Conservation (phyloP, 2,329 filamentous ascomycete genomes). For the Fusarium subtropicale region DNA sequence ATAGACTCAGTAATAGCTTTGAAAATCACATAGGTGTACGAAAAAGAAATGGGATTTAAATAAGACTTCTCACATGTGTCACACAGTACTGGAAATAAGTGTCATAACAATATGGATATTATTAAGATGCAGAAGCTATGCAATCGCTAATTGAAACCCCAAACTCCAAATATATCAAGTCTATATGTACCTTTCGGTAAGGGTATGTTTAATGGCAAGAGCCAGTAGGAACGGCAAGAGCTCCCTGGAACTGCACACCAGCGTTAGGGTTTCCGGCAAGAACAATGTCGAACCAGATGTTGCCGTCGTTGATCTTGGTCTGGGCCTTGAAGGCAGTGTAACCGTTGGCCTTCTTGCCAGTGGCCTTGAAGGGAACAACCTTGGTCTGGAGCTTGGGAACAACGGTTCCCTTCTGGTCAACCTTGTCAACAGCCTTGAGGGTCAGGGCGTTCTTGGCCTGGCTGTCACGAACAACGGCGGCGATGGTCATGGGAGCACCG, state of each 20-base stretch:
- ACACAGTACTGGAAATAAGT: neutral
- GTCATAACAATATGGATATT: neutral
- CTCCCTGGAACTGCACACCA: neutral
- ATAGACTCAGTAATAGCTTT: accelerated
- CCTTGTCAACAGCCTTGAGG: neutral
- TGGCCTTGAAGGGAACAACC: constrained; percentile 21
- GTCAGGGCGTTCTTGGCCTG: constrained; percentile 18
- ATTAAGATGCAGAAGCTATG: neutral
- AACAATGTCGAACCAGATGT: constrained; percentile 1
- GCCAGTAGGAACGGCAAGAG: neutral
- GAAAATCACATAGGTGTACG: neutral
- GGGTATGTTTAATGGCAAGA: neutral
- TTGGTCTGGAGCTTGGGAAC: constrained; percentile 20
- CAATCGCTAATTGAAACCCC: neutral
- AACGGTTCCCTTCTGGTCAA: neutral
- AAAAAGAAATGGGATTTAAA: neutral
- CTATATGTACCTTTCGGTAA: neutral
- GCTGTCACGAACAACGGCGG: constrained; percentile 16
- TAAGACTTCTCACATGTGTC: neutral
- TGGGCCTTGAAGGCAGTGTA: constrained; percentile 19
- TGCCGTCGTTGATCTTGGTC: neutral
- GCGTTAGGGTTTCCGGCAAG: constrained; percentile 5
- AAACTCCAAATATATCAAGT: neutral
- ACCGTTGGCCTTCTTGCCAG: constrained; percentile 25
- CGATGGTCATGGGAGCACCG: neutral